A percentile compares a stretch with the other conserved stretches of the same genome.
These are phyloP conservation scores for Ballota nigra DNA, from an alignment of 257 asterid species.

Conservation along the genomic window DNA sequence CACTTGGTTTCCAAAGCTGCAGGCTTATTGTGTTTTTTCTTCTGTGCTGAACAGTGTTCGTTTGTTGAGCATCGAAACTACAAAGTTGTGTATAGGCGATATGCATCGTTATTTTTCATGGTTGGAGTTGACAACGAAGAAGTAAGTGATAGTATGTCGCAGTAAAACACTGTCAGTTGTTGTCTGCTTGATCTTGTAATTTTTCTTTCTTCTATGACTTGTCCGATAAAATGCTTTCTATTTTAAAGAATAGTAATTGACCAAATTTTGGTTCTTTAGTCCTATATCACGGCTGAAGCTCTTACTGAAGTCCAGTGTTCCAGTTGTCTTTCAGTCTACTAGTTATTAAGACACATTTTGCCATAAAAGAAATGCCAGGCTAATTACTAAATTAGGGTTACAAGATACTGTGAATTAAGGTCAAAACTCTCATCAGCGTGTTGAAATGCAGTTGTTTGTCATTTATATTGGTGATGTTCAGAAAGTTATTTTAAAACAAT, in stretches of 20 bases:
- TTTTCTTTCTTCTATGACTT: constrained; percentile 9
- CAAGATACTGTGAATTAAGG: constrained; percentile 2
- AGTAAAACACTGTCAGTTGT: background rate
- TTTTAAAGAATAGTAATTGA: background rate
- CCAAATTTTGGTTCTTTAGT: background rate
- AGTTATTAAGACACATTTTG: background rate
- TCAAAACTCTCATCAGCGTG: background rate
- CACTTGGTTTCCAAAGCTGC: background rate
- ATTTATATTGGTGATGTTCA: background rate
- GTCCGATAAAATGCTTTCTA: background rate
- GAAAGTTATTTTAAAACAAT: background rate
- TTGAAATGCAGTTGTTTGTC: background rate
- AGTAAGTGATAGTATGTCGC: constrained; percentile 46
- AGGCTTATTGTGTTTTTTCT: constrained; percentile 10
- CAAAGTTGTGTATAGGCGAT: constrained; percentile 86
- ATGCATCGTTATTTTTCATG: constrained; percentile 88
- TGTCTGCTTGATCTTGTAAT: constrained; percentile 2
- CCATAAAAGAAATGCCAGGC: background rate
- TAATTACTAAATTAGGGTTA: constrained; percentile 2
- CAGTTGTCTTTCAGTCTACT: background rate
- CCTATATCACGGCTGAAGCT: constrained; percentile 1
- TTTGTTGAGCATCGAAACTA: constrained; percentile 96
- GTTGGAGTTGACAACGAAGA: constrained; percentile 99
- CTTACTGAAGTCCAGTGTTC: background rate
- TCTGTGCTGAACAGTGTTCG: constrained; percentile 67